Conservation (phyloP, 106 monocot genomes). For the Posidonia australis region DNA sequence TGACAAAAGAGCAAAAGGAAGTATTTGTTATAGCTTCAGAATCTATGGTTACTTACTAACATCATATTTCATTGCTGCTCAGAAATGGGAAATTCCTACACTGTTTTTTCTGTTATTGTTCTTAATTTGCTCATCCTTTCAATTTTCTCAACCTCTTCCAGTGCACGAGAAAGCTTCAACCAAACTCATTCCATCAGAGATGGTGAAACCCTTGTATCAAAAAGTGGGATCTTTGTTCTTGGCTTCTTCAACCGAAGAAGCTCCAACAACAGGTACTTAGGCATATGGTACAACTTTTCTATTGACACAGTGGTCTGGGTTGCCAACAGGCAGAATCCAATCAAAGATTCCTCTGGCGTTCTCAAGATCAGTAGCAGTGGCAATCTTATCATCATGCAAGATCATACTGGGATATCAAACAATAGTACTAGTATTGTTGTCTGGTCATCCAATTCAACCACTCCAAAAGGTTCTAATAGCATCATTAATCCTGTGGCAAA, state of each 20-base stretch:
- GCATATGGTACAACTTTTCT: conserved; percentile 7
- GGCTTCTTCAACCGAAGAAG: conserved; percentile 4
- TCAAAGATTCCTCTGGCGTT: background rate
- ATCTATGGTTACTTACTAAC: too few species aligned
- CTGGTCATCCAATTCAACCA: conserved; percentile 23
- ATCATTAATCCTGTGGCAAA: conserved; percentile 17
- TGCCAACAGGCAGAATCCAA: conserved; percentile 6
- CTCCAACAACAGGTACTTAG: background rate
- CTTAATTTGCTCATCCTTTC: too few species aligned
- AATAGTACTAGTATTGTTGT: conserved; percentile 4
- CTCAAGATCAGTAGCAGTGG: conserved; percentile 6
- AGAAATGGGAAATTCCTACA: too few species aligned
- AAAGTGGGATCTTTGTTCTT: background rate
- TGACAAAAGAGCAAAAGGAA: too few species aligned
- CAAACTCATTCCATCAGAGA: background rate
- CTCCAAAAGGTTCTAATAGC: conserved; percentile 4
- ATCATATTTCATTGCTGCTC: too few species aligned
- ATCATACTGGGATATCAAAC: background rate
- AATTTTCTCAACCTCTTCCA: too few species aligned
- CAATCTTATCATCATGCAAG: background rate
- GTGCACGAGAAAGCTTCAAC: background rate
- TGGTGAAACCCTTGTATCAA: background rate
- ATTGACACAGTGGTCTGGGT: conserved; percentile 6
- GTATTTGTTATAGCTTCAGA: too few species aligned
- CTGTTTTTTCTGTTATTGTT: too few species aligned